Percentiles rank a stretch among this genome's conserved stretches.
phyloP scores from a whole-genome alignment of 108 stramenopile species.

The Cyclotella baltica region DNA sequence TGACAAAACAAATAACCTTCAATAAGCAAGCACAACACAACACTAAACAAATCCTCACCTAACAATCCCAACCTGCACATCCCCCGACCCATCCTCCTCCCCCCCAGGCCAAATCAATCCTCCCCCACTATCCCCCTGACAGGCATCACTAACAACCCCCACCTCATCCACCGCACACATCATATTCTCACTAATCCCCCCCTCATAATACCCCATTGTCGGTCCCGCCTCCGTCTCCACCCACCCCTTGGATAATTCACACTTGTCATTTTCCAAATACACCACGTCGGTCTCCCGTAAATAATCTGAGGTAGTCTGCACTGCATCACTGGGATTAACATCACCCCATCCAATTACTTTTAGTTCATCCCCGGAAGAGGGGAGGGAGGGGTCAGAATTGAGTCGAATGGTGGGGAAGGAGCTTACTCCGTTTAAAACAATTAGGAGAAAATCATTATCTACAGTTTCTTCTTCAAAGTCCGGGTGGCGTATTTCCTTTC shows the following conservation, averaged over 20 bases:
- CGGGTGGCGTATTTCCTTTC: conserved; percentile 24
- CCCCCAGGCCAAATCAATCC: conserved; percentile 24
- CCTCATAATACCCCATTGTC: conserved; percentile 23
- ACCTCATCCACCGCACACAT: conserved; percentile 34
- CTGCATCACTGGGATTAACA: conserved; percentile 20
- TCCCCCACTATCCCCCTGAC: conserved; percentile 46
- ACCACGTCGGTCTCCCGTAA: conserved; percentile 23
- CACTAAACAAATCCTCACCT: conserved; percentile 4
- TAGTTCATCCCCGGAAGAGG: conserved; percentile 20
- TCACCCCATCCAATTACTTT: conserved; percentile 52
- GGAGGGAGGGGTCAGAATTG: conserved; percentile 21
- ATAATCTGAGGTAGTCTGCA: conserved; percentile 21
- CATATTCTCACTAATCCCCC: conserved; percentile 34
- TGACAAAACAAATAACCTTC: neutral
- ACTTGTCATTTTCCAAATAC: conserved; percentile 29
- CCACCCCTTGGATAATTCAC: conserved; percentile 23
- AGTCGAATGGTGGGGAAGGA: conserved; percentile 15
- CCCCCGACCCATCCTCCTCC: conserved; percentile 19
- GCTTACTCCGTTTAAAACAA: conserved; percentile 26
- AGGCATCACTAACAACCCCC: conserved; percentile 39
- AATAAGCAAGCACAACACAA: neutral
- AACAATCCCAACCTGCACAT: conserved; percentile 42
- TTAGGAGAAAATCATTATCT: conserved; percentile 32
- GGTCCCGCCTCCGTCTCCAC: conserved; percentile 17
- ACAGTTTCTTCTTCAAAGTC: conserved; percentile 26